phyloP scores from a whole-genome alignment of 2,329 filamentous ascomycete species.

The Lanzia echinophila region DNA sequence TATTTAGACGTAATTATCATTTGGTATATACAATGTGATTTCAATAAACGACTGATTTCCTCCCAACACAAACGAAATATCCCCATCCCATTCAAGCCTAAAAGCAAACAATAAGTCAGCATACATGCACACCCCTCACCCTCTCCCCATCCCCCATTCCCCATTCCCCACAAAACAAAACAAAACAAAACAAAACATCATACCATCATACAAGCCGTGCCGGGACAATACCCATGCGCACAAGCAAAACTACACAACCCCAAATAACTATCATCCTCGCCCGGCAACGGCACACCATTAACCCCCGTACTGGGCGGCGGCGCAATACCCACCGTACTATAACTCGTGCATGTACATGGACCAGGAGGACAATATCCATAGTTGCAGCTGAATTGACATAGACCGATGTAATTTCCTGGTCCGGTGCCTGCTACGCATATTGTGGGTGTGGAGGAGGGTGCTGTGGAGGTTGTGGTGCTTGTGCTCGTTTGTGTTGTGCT shows the following conservation, averaged over 20 bases:
- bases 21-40: too few species aligned
- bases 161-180: too few species aligned
- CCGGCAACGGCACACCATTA: constrained; percentile 31
- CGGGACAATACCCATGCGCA: constrained; percentile 36
- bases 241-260: constrained; percentile 42
- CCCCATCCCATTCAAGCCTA: too few species aligned
- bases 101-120: too few species aligned
- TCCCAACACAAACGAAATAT: too few species aligned
- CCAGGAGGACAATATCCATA: constrained; percentile 23
- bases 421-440: constrained; percentile 23
- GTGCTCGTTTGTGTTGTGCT: neutral
- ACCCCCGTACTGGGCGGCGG: constrained; percentile 24
- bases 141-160: too few species aligned
- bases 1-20: too few species aligned
- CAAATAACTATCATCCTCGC: constrained; percentile 33
- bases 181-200: neutral
- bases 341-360: constrained; percentile 21
- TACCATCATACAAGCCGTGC: neutral
- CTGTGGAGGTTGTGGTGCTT: neutral
- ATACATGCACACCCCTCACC: too few species aligned
- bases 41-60: too few species aligned
- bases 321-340: constrained; percentile 11
- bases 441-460: neutral
- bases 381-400: constrained; percentile 30
- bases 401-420: constrained; percentile 32